Percentiles rank a stretch among this genome's conserved stretches.
These are phyloP conservation scores for Sarocladium kiliense DNA, from an alignment of 2,329 filamentous ascomycete genomes.

Conservation along the genomic window DNA sequence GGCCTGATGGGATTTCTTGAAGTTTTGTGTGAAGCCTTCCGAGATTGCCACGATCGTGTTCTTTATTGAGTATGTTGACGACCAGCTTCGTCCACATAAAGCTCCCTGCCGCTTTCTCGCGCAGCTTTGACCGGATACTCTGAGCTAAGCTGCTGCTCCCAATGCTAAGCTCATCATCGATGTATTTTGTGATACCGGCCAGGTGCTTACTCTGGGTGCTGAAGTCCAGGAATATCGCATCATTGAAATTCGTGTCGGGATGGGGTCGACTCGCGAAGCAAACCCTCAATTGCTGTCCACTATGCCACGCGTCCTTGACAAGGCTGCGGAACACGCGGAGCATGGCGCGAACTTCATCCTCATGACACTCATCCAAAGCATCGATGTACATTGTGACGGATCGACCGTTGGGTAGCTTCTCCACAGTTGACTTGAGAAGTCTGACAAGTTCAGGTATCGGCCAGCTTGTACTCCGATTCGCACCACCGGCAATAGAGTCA, in stretches of 20 bases:
- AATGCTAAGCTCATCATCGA: not conserved
- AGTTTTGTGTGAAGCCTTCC: conserved; percentile 21
- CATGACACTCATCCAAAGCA: conserved; percentile 26
- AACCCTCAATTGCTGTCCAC: not conserved
- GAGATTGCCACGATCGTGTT: conserved; percentile 18
- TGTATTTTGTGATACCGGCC: not conserved
- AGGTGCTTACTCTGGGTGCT: not conserved
- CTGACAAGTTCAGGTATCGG: not conserved
- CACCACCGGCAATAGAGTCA: not conserved
- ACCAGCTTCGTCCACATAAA: conserved; percentile 36
- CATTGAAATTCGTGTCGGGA: not conserved
- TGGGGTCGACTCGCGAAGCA: not conserved
- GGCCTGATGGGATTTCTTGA: conserved; percentile 23
- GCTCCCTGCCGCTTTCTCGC: conserved; percentile 13
- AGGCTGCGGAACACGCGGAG: not conserved
- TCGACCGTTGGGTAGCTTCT: not conserved
- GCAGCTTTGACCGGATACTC: not conserved
- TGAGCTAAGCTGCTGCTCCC: conserved; percentile 5
- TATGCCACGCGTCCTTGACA: not conserved
- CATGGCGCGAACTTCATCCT: not conserved
- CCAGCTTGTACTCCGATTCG: not conserved
- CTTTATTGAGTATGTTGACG: conserved; percentile 31
- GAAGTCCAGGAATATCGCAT: not conserved
- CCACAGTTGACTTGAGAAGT: not conserved
- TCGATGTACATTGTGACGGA: conserved; percentile 17